Percentiles rank a stretch among this genome's conserved stretches.
Evolutionary conservation across 441 rosid genomes (phyloP).

Genomic region (Mallotus japonicus): DNA sequence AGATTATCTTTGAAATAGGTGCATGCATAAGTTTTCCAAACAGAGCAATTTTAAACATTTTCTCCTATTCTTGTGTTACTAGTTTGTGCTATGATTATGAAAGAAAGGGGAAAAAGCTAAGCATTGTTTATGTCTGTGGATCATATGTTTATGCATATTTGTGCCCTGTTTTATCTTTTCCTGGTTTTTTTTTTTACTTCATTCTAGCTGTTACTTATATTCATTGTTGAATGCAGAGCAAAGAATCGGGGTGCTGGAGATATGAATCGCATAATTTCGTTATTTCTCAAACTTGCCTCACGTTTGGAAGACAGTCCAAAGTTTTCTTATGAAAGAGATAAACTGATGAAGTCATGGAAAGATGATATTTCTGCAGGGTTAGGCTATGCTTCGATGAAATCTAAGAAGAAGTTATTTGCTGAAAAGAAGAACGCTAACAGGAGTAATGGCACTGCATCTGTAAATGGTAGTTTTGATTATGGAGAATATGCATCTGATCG

Average conservation of each 20-base stretch:
- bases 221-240: conserved; percentile 50
- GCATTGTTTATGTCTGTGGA: not conserved
- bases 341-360: conserved; percentile 79
- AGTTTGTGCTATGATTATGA: not conserved
- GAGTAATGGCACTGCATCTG: conserved; percentile 51
- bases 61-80: not conserved
- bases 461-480: conserved; percentile 56
- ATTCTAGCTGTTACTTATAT: not conserved
- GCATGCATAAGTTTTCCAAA: not conserved
- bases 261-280: conserved; percentile 67
- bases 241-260: conserved; percentile 77
- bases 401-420: conserved; percentile 55
- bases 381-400: conserved; percentile 52
- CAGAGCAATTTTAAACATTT: not conserved
- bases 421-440: conserved; percentile 72
- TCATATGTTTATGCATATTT: not conserved
- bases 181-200: not conserved
- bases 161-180: not conserved
- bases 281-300: conserved; percentile 88
- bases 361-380: conserved; percentile 57
- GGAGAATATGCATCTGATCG: conserved; percentile 90
- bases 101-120: not conserved
- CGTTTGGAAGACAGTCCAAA: conserved; percentile 83
- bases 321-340: conserved; percentile 75
- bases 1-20: conserved; percentile 22